A percentile compares a stretch with the other conserved stretches of the same genome.
Evolutionary conservation across 192 early-diverging fungal genomes (phyloP).

Genomic region (Oehlia diaphana): DNA sequence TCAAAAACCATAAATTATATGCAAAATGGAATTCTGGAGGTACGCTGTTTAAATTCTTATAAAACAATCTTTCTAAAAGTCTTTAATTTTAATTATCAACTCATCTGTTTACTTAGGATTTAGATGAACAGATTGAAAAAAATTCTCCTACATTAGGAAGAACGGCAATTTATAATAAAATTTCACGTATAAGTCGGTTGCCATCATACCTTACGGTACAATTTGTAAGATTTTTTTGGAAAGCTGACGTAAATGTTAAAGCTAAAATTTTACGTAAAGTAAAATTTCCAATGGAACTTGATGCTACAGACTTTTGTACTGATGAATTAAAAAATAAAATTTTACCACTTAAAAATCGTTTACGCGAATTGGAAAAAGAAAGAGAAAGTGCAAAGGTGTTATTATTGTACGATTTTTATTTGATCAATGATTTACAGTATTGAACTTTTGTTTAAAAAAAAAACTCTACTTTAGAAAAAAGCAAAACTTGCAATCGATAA

Average conservation of each 20-base stretch:
- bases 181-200: conserved; percentile 75
- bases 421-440: neutral
- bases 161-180: conserved; percentile 77
- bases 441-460: neutral
- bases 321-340: conserved; percentile 78
- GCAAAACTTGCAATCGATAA: conserved; percentile 28
- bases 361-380: conserved; percentile 77
- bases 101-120: conserved; percentile 41
- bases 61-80: no score
- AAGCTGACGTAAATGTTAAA: conserved; percentile 68
- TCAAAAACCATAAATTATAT: conserved; percentile 76
- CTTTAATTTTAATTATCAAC: neutral
- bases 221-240: conserved; percentile 98
- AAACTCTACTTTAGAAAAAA: conserved; percentile 24
- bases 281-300: conserved; percentile 90
- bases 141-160: conserved; percentile 77
- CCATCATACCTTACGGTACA: conserved; percentile 87
- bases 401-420: neutral
- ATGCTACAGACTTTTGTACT: conserved; percentile 85
- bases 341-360: conserved; percentile 54
- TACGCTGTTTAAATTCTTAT: conserved; percentile 18
- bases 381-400: conserved; percentile 50
- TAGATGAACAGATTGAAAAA: conserved; percentile 90
- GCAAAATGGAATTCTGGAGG: conserved; percentile 64
- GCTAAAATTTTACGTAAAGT: conserved; percentile 97